Evolutionary conservation across 176 grass and related monocot species (phyloP), one percentile per base, ranked within the genome.

Genomic region (Carex myosuroides): DNA sequence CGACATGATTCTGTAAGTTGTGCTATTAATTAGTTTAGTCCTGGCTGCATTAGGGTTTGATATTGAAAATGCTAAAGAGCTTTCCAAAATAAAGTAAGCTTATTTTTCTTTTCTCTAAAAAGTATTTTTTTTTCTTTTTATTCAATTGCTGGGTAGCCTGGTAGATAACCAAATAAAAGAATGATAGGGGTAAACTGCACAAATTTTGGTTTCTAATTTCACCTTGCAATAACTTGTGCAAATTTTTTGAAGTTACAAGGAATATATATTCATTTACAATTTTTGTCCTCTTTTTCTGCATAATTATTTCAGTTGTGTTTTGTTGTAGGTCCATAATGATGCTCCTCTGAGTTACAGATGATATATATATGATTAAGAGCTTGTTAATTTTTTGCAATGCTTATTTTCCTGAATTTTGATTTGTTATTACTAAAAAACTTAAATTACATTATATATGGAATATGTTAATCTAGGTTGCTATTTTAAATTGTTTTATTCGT

Each of bases 41-140:
- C 68, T 97, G 65, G 87, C 88, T 73, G 81, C 85, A 22, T 88
- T 97, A 56, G 89, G 92, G 63, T 97, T 97, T 85, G 83, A 97
- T 87, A 85, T 89, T 84, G 61, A 94, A 56, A 92, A 91, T 86
- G 90, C 94, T 60, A 89, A 71, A 69, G 83, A 88, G 21, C 84
- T 94, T 59, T 76, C 90, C 11, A 87, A 97, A 79, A 88, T 82
- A 26, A 26, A 39, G 94, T 97, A 92, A 88, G 86, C 54, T 81
- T 52, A n/a, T 12, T 81, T 50, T 37, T 60, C 22, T 5, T 30
- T n/a, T 13, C 32, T 42, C 29, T 75, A 22, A 35, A 35, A 4
- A 3, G 3, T 35, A n/a, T 35, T 4, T 3, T 35, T 75, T 65
- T 46, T 75, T 57, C 13, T 44, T 70, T n/a, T 60, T 0, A 33